A percentile compares a stretch with the other conserved stretches of the same genome.
phyloP scores from a whole-genome alignment of 2,329 filamentous ascomycete species.

The Lasiodiplodia theobromae region DNA sequence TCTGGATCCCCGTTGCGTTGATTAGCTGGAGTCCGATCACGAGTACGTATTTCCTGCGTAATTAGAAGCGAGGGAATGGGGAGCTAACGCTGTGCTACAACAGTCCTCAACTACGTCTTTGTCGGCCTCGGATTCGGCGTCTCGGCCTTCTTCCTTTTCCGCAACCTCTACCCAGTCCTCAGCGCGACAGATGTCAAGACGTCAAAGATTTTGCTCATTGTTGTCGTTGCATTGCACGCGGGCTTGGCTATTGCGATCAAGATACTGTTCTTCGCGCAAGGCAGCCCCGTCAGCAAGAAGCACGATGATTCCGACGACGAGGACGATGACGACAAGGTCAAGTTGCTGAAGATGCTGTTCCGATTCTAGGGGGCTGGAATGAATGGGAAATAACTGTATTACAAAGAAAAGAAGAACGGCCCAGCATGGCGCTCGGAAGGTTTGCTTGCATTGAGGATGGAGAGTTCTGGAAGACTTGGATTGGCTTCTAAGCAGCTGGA shows the following conservation, averaged over 20 bases:
- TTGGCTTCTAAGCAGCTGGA: conserved; percentile 12
- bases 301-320: conserved; percentile 35
- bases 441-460: conserved; percentile 9
- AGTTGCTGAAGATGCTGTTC: conserved; percentile 36
- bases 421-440: conserved; percentile 20
- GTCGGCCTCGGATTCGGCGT: conserved; percentile 68
- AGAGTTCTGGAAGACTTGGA: not conserved
- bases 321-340: conserved; percentile 36
- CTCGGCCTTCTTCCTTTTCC: conserved; percentile 48
- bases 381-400: not conserved
- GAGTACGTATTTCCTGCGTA: conserved; percentile 48
- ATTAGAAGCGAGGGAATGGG: too few species aligned
- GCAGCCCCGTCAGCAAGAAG: conserved; percentile 41
- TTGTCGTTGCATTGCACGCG: conserved; percentile 85
- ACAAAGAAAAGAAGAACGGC: not conserved
- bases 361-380: conserved; percentile 1
- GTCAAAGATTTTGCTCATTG: conserved; percentile 83
- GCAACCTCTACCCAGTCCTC: conserved; percentile 72
- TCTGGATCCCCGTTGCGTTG: conserved; percentile 94
- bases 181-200: conserved; percentile 92
- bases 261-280: conserved; percentile 85
- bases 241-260: conserved; percentile 95
- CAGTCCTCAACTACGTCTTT: conserved; percentile 87
- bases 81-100: conserved; percentile 34
- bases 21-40: conserved; percentile 88